Base-by-base conservation (phyloP, 148 eudicot genomes). In the Euryodendron excelsum region DNA sequence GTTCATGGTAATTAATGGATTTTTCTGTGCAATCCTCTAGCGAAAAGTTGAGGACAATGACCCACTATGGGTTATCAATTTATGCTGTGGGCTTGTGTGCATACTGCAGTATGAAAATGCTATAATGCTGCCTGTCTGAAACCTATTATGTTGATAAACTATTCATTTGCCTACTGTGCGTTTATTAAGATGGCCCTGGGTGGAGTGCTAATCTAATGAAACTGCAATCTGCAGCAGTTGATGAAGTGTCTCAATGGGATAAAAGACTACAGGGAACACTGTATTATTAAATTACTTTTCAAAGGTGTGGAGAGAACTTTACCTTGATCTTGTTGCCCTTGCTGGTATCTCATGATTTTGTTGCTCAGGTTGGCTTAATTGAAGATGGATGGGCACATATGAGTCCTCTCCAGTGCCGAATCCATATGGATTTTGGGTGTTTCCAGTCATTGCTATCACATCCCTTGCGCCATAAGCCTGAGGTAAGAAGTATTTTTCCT, bases 391-490 rank as follows among this genome's bases (percentile, higher is more conserved):
- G 27, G 84, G 82, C 47, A 73, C 83, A 37, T 77, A 55, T n/a
- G 83, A 74, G n/a, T 87, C 85, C 10, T 78, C 78, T 25, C 74
- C 80, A 21, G 36, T 80, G 85, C 78, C 79, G 64, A 83, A 79
- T 33, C 81, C 85, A 74, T 77, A 48, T 33, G 85, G 73, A 70
- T 79, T 80, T 69, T 77, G 74, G 45, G 82, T 15, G 65, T 72
- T 80, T 58, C 67, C 74, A 45, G 36, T 77, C 30, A 53, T 59
- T 30, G 63, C 88, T 77, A 71, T 77, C 80, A 50, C 69, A 59
- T 79, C 74, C 77, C 77, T 82, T 56, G 77, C 61, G 58, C 82
- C 81, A 71, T 80, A 88, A 63, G 88, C 85, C 92, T 91, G 90
- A 18, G 34, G 28, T 36, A 36, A 34, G 52, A 23, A 79, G 9